Percentiles rank a stretch among this genome's conserved stretches.
Conservation (phyloP, 441 rosid species). For the Macaranga tanarius region DNA sequence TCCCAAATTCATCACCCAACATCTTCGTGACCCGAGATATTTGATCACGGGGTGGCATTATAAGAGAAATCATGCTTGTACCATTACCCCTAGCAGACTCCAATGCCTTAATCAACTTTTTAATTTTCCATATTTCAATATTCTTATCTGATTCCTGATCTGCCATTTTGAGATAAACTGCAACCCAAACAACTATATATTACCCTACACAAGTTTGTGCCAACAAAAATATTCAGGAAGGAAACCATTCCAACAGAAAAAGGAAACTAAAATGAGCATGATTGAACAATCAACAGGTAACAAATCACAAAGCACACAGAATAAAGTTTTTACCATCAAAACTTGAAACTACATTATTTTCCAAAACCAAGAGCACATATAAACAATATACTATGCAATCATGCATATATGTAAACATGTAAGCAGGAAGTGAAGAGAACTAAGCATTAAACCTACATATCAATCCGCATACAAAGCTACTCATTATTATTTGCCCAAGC, state of each 20-base stretch:
- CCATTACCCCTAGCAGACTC: constrained; percentile 87
- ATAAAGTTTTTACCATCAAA: not conserved
- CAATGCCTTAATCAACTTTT: constrained; percentile 70
- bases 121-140: constrained; percentile 85
- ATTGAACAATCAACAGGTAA: not conserved
- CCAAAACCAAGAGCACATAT: not conserved
- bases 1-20: constrained; percentile 84
- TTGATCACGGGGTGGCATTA: constrained; percentile 92
- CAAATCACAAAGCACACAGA: not conserved
- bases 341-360: not conserved
- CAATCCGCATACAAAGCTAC: constrained; percentile 3
- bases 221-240: constrained; percentile 5
- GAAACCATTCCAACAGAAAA: not conserved
- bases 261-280: not conserved
- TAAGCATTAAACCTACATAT: not conserved
- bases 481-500: not conserved
- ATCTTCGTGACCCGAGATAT: constrained; percentile 80
- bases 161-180: constrained; percentile 43
- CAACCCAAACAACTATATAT: constrained; percentile 12
- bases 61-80: constrained; percentile 87
- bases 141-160: constrained; percentile 78
- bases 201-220: constrained; percentile 3
- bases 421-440: constrained; percentile 9
- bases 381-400: not conserved
- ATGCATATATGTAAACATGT: not conserved